Percentiles rank a stretch among this genome's conserved stretches.
Evolutionary conservation across 2,329 filamentous ascomycete genomes (phyloP).

Genomic region (Parastagonospora avenae): DNA sequence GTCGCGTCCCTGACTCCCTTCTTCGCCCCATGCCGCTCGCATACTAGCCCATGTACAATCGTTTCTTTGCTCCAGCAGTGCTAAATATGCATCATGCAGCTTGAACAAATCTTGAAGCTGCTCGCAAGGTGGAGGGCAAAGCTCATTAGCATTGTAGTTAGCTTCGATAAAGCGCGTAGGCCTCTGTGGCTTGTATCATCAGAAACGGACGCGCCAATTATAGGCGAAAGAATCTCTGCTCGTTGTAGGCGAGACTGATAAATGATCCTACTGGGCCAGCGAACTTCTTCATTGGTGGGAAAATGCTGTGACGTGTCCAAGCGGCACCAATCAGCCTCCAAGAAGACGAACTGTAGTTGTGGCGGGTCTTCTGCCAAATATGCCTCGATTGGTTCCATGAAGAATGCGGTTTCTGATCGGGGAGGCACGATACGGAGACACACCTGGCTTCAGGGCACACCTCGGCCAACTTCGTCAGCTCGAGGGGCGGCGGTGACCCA

Average conservation of each 20-base stretch:
- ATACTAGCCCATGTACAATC: background rate
- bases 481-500: background rate
- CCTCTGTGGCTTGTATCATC: slow-evolving; percentile 3
- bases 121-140: background rate
- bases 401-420: background rate
- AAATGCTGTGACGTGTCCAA: background rate
- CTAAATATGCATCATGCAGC: background rate
- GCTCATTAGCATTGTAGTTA: background rate
- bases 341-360: background rate
- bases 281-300: slow-evolving; percentile 5
- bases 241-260: background rate
- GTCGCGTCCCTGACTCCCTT: slow-evolving; percentile 3
- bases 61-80: background rate
- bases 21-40: slow-evolving; percentile 5
- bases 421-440: background rate
- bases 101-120: background rate
- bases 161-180: slow-evolving; percentile 1
- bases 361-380: background rate
- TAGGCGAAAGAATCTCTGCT: background rate
- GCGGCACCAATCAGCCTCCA: slow-evolving; percentile 1
- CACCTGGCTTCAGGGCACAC: background rate
- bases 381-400: background rate
- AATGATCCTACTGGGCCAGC: slow-evolving; percentile 8
- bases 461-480: background rate
- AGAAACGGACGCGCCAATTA: background rate